Conservation (phyloP, 768 basidiomycete species). For the Harrya chromipes region DNA sequence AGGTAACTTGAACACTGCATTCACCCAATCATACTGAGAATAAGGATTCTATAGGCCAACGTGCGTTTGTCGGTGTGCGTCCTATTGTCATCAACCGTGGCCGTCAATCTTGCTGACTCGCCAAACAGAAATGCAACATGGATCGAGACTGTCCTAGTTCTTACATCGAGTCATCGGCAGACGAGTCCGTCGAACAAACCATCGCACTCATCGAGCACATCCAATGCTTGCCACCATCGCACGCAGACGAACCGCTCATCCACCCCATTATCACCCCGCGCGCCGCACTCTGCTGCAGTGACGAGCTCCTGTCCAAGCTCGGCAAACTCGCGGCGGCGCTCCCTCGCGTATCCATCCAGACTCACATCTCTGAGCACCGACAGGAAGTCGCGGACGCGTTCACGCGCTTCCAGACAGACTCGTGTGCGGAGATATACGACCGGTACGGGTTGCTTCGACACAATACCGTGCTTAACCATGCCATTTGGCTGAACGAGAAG, state of each 20-base stretch:
- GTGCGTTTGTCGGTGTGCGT: slow-evolving; percentile 79
- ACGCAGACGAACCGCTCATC: slow-evolving; percentile 52
- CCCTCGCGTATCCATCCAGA: slow-evolving; percentile 72
- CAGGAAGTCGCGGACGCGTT: slow-evolving; percentile 64
- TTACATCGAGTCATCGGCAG: slow-evolving; percentile 60
- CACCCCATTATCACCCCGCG: slow-evolving; percentile 90
- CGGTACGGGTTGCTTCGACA: slow-evolving; percentile 61
- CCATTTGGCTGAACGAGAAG: slow-evolving; percentile 65
- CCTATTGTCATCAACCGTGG: too few relatives aligned
- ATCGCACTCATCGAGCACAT: slow-evolving; percentile 64
- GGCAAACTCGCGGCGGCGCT: slow-evolving; percentile 54
- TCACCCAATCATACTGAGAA: slow-evolving; percentile 2
- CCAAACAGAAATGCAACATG: slow-evolving; percentile 29
- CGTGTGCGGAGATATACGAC: slow-evolving; percentile 83
- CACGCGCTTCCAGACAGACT: slow-evolving; percentile 59
- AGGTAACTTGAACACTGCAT: slow-evolving; percentile 37
- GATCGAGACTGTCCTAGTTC: slow-evolving; percentile 61
- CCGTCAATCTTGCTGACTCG: slow-evolving; percentile 8
- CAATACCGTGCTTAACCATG: slow-evolving; percentile 86
- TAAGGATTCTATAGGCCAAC: slow-evolving; percentile 53
- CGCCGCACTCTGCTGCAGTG: slow-evolving; percentile 85
- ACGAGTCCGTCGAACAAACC: slow-evolving; percentile 58
- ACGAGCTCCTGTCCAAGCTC: slow-evolving; percentile 56
- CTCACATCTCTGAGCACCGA: slow-evolving; percentile 84
- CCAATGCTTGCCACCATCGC: slow-evolving; percentile 42